Base-by-base conservation (phyloP, 306 rosid genomes). In the Dalbergia cultrata region DNA sequence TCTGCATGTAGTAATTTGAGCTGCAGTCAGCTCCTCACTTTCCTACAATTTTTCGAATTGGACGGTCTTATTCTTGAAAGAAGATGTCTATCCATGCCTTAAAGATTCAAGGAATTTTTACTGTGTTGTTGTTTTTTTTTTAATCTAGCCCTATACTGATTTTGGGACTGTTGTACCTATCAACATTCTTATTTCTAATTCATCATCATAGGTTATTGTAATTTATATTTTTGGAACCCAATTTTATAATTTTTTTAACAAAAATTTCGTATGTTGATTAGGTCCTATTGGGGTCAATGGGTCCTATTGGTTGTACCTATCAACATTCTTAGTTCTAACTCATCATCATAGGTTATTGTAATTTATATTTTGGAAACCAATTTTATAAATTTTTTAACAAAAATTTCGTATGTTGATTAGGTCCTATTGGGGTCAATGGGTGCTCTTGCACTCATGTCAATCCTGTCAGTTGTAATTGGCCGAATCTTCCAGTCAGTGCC, bases 221-320 rank as follows among this genome's bases (percentile, higher is more conserved):
- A 56, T 10, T 54, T 37, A 13, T 61, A 44, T n/a, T 52, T 57
- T 66, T 13, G 69, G 11, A 80, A 50, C 60, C 59, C 52, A 21
- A 43, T 13, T 49, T n/a, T 80, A 53, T 84, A 62, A 78, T 59
- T 70, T 8, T 52, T 81, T 65, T 80, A 68, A 82, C 71, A 57
- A 53, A 50, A 33, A 75, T 54, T 49, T 80, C 62, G 68, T 67
- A 76, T 54, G 56, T 80, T 84, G 72, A 88, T 56, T 90, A 95
- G 99, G 98, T 95, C 76, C 79, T 95, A 44, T 85, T 95, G 87
- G 98, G 98, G 37, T 90, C 99, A 78, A 88, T 92, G 81, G 93
- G 91, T 74, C 98, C 99, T 69, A 96, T 93, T 71, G 88, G 52
- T 44, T 19, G 3, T 54, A 53, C 82, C 18, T 3, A 31, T 17